Base-by-base conservation (phyloP, 306 rosid species). In the Gynostemma pentaphyllum region DNA sequence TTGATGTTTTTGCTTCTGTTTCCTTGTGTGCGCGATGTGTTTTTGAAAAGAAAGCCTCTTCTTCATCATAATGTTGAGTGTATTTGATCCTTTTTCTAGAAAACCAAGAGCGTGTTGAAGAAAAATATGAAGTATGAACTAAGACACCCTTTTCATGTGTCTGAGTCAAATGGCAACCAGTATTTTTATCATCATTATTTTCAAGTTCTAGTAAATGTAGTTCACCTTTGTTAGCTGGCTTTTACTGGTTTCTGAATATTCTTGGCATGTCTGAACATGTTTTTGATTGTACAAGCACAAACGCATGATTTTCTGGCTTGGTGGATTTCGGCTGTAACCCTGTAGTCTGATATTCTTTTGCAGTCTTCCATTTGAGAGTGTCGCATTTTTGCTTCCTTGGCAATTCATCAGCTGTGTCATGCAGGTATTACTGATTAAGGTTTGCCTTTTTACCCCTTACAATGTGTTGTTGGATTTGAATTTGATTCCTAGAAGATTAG, bases 311-410 rank as follows among this genome's bases (percentile, higher is more conserved):
- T 7, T 5, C 65, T 27, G 10, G 37, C 28, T 7, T 47, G 18
- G 26, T 52, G 55, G 54, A 5, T 45, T 18, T 49, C 15, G 5
- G 12, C 34, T 29, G 16, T 22, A 39, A 44, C 45, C 19, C 45
- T 18, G 40, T 50, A 36, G 16, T 44, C 48, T 62, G 42, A 46
- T 55, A 24, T 44, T 69, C 45, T 66, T 26, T 56, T 56, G 44
- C 27, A 21, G 48, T 16, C 27, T 41, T 62, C 67, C 22, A 32
- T 24, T 34, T 39, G 30, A 45, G 44, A 37, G 21, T 41, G 40
- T 51, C 26, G 36, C 16, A 23, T 34, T 15, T 50, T 60, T 5
- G 9, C 14, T 37, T 59, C 29, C 47, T n/a, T 18, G 13, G 12
- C 11, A 59, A 37, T 42, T 59, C 32, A 59, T 37, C 19, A 59